A percentile compares a stretch with the other conserved stretches of the same genome.
Evolutionary conservation across 202 grass and related monocot genomes (phyloP).

Genomic region (Bolboschoenoplectus hybrid): DNA sequence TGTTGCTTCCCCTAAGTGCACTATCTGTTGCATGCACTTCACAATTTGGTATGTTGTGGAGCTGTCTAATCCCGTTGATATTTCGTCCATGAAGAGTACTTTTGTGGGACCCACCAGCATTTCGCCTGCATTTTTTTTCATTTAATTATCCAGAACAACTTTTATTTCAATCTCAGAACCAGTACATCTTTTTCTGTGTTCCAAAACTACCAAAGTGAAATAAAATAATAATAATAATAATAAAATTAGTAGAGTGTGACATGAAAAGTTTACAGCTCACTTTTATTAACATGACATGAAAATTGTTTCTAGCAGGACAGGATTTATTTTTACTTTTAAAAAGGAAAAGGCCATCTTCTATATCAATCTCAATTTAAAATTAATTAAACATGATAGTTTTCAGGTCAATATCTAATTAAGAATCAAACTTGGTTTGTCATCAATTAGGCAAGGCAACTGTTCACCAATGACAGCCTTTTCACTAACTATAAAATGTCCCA

Average conservation of each 20-base stretch:
- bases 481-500: background rate
- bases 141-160: constrained; percentile 1
- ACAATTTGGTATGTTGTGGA: constrained; percentile 99
- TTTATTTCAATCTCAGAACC: background rate
- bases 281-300: background rate
- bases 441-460: background rate
- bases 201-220: constrained; percentile 3
- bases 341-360: background rate
- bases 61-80: constrained; percentile 95
- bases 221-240: background rate
- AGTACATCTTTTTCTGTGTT: constrained; percentile 1
- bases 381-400: background rate
- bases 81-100: constrained; percentile 98
- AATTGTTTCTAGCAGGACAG: background rate
- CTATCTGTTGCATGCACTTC: constrained; percentile 95
- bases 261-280: background rate
- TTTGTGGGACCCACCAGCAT: constrained; percentile 98
- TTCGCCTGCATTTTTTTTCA: constrained; percentile 64
- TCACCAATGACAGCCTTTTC: background rate
- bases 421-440: background rate
- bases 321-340: background rate
- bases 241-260: background rate
- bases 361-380: background rate
- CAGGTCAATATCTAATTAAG: background rate
- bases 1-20: constrained; percentile 92